phyloP scores from a whole-genome alignment of 1,139 yeast species.

The Geotrichum fermentans region DNA sequence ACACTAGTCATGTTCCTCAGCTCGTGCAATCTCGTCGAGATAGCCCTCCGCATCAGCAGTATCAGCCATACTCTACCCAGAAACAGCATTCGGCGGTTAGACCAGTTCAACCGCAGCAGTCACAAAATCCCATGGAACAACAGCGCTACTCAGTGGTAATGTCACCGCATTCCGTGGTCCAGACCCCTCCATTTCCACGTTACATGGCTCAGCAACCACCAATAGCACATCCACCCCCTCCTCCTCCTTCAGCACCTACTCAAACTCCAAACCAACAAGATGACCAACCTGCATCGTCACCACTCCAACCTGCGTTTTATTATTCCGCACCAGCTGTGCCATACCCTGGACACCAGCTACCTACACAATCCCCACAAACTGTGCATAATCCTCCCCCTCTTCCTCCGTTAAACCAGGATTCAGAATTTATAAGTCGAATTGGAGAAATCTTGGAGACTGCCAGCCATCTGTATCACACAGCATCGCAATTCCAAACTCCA shows the following conservation, averaged over 20 bases:
- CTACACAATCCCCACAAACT: slow-evolving; percentile 5
- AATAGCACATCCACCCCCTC: not conserved
- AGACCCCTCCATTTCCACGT: not conserved
- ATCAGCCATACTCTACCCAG: too few species aligned
- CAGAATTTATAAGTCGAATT: slow-evolving; percentile 12
- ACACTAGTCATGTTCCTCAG: not conserved
- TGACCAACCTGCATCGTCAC: slow-evolving; percentile 1
- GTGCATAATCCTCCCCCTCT: not conserved
- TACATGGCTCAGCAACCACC: not conserved
- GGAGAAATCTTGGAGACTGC: slow-evolving; percentile 16
- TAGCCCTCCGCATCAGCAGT: not conserved
- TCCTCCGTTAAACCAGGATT: slow-evolving; percentile 7
- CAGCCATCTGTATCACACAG: slow-evolving; percentile 16
- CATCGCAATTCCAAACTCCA: slow-evolving; percentile 9
- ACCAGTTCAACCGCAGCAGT: slow-evolving; percentile 7
- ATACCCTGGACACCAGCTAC: too few species aligned
- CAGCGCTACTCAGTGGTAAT: not conserved
- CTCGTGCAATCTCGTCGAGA: not conserved
- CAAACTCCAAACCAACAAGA: slow-evolving; percentile 4
- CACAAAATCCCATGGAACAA: not conserved
- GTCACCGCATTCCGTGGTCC: slow-evolving; percentile 2
- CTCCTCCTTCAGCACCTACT: not conserved
- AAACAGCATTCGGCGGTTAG: too few species aligned
- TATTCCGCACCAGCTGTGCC: slow-evolving; percentile 10
- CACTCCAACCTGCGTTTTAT: slow-evolving; percentile 9